phyloP scores from a whole-genome alignment of 352 stramenopile genomes.

The Halophytophthora polymorphica region DNA sequence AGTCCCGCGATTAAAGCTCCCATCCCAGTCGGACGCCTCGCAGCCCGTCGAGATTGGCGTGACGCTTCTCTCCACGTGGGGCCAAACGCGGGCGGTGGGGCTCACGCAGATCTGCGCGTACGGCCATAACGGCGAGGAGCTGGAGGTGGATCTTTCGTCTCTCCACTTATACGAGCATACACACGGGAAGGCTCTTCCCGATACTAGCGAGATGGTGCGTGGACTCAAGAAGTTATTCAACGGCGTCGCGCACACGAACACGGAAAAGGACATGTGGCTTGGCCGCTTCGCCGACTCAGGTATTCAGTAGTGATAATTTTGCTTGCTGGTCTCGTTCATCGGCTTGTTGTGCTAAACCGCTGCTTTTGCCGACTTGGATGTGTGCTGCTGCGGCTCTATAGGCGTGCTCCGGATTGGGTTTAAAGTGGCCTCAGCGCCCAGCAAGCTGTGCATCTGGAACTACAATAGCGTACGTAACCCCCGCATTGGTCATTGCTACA shows the following conservation, averaged over 20 bases:
- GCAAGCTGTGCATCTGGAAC: constrained; percentile 80
- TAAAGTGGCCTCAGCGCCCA: constrained; percentile 32
- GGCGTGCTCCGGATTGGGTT: constrained; percentile 59
- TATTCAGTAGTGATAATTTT: constrained; percentile 15
- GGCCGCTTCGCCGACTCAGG: constrained; percentile 55
- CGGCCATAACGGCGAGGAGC: constrained; percentile 52
- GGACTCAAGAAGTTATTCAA: constrained; percentile 54
- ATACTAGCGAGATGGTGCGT: constrained; percentile 71
- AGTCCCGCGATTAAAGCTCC: constrained; percentile 29
- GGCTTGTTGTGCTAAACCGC: too few species aligned
- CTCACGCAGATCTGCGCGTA: constrained; percentile 70
- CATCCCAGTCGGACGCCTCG: neutral
- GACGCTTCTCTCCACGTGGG: constrained; percentile 73
- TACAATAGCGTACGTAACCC: constrained; percentile 61
- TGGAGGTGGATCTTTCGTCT: constrained; percentile 38
- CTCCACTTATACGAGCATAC: constrained; percentile 56
- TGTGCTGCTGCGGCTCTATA: too few species aligned
- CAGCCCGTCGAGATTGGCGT: constrained; percentile 40
- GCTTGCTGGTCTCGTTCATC: neutral
- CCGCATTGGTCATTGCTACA: neutral
- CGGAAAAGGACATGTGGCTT: constrained; percentile 79
- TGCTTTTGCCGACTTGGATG: too few species aligned
- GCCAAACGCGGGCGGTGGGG: constrained; percentile 50
- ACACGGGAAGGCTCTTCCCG: constrained; percentile 40
- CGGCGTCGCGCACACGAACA: constrained; percentile 53